Evolutionary conservation across 768 basidiomycete genomes (phyloP).

Genomic region (Tulasnella sp.): DNA sequence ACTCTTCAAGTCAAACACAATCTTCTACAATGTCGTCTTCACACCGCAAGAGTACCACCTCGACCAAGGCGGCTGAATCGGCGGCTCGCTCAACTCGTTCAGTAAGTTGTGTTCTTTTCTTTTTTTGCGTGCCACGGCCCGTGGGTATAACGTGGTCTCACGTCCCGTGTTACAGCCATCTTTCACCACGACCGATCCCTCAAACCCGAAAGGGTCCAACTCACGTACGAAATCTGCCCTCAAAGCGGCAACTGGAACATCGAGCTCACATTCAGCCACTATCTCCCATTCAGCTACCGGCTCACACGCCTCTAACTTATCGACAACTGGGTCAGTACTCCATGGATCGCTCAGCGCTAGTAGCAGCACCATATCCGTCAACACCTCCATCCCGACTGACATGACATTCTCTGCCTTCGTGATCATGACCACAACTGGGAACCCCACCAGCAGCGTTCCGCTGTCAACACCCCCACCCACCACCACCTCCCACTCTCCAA

Average conservation of each 20-base stretch:
- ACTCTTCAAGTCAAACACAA: neutral
- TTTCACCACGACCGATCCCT: neutral
- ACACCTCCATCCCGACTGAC: neutral
- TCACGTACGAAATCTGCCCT: neutral
- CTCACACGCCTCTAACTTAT: neutral
- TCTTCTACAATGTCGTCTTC: neutral
- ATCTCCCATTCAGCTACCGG: neutral
- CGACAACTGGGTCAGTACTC: neutral
- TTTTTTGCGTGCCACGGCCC: neutral
- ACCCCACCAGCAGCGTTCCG: neutral
- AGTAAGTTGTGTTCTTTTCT: too few relatives aligned
- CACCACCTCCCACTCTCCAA: neutral
- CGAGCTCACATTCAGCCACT: neutral
- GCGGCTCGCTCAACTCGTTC: neutral
- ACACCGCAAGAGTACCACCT: neutral
- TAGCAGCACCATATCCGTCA: neutral
- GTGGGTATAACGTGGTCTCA: neutral
- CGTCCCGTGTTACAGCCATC: neutral
- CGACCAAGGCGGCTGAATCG: neutral
- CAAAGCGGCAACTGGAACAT: neutral
- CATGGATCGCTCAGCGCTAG: neutral
- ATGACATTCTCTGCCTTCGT: neutral
- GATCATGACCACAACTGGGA: neutral
- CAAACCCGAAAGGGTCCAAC: neutral
- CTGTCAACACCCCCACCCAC: neutral